phyloP scores from a whole-genome alignment of 495 filamentous ascomycete genomes.

The Jackrogersella multiformis region DNA sequence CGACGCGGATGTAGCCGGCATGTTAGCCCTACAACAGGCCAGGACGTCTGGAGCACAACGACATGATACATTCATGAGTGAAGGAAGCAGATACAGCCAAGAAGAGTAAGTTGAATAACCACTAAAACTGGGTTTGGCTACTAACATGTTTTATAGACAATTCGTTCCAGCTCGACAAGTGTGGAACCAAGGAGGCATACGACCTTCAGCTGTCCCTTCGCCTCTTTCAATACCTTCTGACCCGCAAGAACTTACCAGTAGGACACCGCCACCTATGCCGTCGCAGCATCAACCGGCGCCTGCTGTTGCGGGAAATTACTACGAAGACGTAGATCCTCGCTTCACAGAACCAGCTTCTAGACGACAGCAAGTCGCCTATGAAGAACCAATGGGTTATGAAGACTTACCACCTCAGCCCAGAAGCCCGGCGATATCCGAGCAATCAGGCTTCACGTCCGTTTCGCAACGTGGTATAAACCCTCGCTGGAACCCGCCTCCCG shows the following conservation, averaged over 20 bases:
- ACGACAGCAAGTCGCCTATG: slow-evolving; percentile 43
- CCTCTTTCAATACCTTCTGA: slow-evolving; percentile 48
- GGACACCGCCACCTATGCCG: slow-evolving; percentile 45
- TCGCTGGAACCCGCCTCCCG: slow-evolving; percentile 69
- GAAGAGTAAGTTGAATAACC: slow-evolving; percentile 69
- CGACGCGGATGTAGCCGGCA: slow-evolving; percentile 72
- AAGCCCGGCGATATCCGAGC: slow-evolving; percentile 79
- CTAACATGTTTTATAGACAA: slow-evolving; percentile 53
- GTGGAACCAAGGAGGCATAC: slow-evolving; percentile 61
- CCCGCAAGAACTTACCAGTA: slow-evolving; percentile 54
- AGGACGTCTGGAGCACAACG: slow-evolving; percentile 51
- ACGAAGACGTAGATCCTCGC: slow-evolving; percentile 92
- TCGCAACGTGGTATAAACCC: slow-evolving; percentile 88
- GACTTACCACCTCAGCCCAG: slow-evolving; percentile 71
- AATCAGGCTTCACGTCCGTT: slow-evolving; percentile 84
- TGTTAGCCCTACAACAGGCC: slow-evolving; percentile 73
- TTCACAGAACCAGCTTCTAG: slow-evolving; percentile 64
- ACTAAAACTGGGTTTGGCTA: background rate
- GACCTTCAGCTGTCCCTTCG: slow-evolving; percentile 52
- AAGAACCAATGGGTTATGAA: slow-evolving; percentile 58
- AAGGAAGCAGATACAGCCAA: slow-evolving; percentile 73
- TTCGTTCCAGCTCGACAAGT: slow-evolving; percentile 73
- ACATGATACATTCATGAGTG: slow-evolving; percentile 62
- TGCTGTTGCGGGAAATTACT: slow-evolving; percentile 70
- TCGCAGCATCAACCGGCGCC: slow-evolving; percentile 36